Evolutionary conservation across 371 early-diverging fungal species (phyloP).

Genomic region (Circinella umbellata): DNA sequence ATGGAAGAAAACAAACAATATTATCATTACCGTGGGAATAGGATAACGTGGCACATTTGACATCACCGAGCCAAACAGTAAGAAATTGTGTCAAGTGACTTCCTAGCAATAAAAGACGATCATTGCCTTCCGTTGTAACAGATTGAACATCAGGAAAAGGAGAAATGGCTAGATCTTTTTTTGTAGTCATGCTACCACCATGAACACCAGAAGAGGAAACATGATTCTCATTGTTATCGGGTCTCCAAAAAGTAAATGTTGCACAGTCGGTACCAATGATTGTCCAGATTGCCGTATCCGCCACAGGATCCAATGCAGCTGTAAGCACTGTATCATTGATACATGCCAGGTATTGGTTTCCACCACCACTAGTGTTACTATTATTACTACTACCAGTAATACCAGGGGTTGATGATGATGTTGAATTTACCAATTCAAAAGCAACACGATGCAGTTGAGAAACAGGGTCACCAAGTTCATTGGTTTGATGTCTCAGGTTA

Average conservation of each 20-base stretch:
- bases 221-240: not conserved
- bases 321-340: slow-evolving; percentile 76
- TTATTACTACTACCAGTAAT: not conserved
- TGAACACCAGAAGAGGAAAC: not conserved
- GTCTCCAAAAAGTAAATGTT: slow-evolving; percentile 25
- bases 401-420: not conserved
- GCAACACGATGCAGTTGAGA: slow-evolving; percentile 88
- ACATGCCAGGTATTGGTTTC: slow-evolving; percentile 70
- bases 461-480: slow-evolving; percentile 58
- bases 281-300: slow-evolving; percentile 25
- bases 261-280: slow-evolving; percentile 29
- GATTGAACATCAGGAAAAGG: slow-evolving; percentile 21
- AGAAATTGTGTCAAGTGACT: slow-evolving; percentile 61
- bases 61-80: slow-evolving; percentile 64
- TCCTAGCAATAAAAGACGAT: slow-evolving; percentile 53
- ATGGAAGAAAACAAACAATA: slow-evolving; percentile 35
- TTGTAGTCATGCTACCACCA: not conserved
- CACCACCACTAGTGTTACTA: slow-evolving; percentile 28
- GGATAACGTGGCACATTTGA: slow-evolving; percentile 41
- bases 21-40: slow-evolving; percentile 30
- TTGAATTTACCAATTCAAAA: slow-evolving; percentile 58
- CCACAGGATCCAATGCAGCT: slow-evolving; percentile 48
- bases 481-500: slow-evolving; percentile 62
- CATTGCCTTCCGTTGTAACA: slow-evolving; percentile 2
- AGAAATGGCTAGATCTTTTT: not conserved